Conservation (phyloP, 2,329 filamentous ascomycete genomes). For the Colletotrichum trifolii region DNA sequence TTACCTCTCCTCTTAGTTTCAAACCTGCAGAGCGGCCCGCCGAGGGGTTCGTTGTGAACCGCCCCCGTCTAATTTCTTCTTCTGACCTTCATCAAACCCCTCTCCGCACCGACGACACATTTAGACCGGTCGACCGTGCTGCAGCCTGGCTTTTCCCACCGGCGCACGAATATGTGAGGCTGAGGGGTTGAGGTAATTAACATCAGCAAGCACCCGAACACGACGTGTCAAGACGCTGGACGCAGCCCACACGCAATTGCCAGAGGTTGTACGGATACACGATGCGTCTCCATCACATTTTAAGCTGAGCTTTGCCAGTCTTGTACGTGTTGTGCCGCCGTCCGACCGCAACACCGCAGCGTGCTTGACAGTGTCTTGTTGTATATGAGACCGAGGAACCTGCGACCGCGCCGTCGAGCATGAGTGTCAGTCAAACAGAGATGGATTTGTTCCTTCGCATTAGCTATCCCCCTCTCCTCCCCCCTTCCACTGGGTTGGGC, state of each 20-base stretch:
- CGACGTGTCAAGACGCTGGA: constrained; percentile 33
- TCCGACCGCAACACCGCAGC: constrained; percentile 20
- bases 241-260: constrained; percentile 17
- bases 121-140: neutral
- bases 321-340: constrained; percentile 28
- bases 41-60: constrained; percentile 19
- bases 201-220: constrained; percentile 30
- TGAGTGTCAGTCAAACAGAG: constrained; percentile 11
- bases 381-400: constrained; percentile 23
- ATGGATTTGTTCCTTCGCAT: constrained; percentile 12
- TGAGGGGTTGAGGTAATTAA: constrained; percentile 28
- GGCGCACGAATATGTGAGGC: neutral
- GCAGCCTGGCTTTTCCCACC: constrained; percentile 1
- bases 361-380: constrained; percentile 9
- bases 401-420: constrained; percentile 15
- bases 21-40: constrained; percentile 30
- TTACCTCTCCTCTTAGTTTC: constrained; percentile 21
- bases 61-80: constrained; percentile 16
- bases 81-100: constrained; percentile 24
- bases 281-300: constrained; percentile 7
- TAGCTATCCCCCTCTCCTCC: neutral
- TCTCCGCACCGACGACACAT: constrained; percentile 10
- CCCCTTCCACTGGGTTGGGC: constrained; percentile 10
- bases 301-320: constrained; percentile 18
- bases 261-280: neutral